Conservation (phyloP, 2,329 filamentous ascomycete genomes). For the Monilinia polystroma region DNA sequence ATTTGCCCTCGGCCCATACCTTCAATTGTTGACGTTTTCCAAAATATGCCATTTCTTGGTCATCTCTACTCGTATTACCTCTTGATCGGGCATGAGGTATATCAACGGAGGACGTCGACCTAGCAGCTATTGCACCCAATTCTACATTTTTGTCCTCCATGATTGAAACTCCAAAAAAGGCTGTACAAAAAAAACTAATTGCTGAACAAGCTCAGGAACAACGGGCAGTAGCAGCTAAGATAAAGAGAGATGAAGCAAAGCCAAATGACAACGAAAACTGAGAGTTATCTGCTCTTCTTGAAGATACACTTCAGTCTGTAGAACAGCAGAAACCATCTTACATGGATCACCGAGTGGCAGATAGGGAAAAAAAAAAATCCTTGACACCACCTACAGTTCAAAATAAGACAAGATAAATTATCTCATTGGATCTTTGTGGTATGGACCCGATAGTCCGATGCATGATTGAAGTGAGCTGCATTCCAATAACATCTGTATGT, state of each 20-base stretch:
- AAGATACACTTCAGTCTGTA: conserved; percentile 16
- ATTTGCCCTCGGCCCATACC: conserved; percentile 19
- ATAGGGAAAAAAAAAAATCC: conserved; percentile 6
- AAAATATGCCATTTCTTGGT: conserved; percentile 34
- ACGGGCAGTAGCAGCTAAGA: not conserved
- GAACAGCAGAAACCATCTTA: not conserved
- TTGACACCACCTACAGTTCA: conserved; percentile 6
- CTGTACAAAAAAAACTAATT: not conserved
- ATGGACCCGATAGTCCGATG: not conserved
- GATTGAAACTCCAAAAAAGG: conserved; percentile 18
- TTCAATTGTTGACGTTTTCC: conserved; percentile 35
- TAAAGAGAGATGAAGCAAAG: conserved; percentile 11
- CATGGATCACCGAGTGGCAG: conserved; percentile 15
- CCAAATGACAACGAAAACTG: conserved; percentile 5
- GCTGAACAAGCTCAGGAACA: not conserved
- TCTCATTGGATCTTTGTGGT: conserved; percentile 13
- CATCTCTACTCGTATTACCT: conserved; percentile 31
- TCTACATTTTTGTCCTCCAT: conserved; percentile 26
- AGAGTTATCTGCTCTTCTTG: conserved; percentile 10
- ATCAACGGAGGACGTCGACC: conserved; percentile 12
- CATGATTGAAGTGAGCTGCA: conserved; percentile 5
- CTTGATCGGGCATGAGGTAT: conserved; percentile 18
- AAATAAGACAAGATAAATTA: not conserved
- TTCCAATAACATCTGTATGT: conserved; percentile 1
- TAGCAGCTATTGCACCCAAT: conserved; percentile 24